phyloP scores from a whole-genome alignment of 148 eudicot species.

The Rhododendron mucronatum region DNA sequence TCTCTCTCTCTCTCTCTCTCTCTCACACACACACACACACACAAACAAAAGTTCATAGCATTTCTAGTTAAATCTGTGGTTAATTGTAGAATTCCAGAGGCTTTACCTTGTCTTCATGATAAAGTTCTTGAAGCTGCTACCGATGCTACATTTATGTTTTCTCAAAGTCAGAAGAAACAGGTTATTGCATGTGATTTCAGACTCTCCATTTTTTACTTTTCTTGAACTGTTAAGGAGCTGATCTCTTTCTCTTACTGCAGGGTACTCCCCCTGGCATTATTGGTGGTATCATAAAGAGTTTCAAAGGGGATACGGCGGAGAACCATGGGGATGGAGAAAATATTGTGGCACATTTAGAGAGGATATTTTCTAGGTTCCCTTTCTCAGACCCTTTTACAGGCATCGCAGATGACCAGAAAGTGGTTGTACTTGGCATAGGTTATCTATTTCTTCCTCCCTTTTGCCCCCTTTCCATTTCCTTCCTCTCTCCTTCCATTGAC shows the following conservation, averaged over 20 bases:
- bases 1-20: constrained; percentile 12
- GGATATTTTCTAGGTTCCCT: constrained; percentile 56
- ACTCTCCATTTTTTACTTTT: constrained; percentile 1
- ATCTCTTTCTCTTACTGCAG: constrained; percentile 28
- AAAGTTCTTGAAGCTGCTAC: constrained; percentile 74
- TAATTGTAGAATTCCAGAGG: constrained; percentile 55
- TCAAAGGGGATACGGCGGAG: constrained; percentile 49
- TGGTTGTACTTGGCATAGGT: constrained; percentile 66
- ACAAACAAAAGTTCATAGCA: neutral
- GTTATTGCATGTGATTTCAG: constrained; percentile 28
- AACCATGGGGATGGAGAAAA: constrained; percentile 25
- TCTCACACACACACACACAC: neutral
- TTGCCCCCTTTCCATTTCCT: neutral
- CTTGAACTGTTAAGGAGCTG: constrained; percentile 10
- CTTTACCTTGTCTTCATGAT: constrained; percentile 80
- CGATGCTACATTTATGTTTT: constrained; percentile 34
- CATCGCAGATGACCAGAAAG: constrained; percentile 28
- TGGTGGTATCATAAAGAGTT: constrained; percentile 61
- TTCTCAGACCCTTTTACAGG: constrained; percentile 32
- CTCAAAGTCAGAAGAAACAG: constrained; percentile 52
- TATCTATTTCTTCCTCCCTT: neutral
- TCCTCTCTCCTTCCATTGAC: constrained; percentile 5
- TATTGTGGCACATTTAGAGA: constrained; percentile 42
- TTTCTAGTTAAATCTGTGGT: neutral
- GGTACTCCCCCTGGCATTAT: constrained; percentile 46